phyloP scores from a whole-genome alignment of 2,329 filamentous ascomycete genomes.

The Zymoseptoria ardabiliae region DNA sequence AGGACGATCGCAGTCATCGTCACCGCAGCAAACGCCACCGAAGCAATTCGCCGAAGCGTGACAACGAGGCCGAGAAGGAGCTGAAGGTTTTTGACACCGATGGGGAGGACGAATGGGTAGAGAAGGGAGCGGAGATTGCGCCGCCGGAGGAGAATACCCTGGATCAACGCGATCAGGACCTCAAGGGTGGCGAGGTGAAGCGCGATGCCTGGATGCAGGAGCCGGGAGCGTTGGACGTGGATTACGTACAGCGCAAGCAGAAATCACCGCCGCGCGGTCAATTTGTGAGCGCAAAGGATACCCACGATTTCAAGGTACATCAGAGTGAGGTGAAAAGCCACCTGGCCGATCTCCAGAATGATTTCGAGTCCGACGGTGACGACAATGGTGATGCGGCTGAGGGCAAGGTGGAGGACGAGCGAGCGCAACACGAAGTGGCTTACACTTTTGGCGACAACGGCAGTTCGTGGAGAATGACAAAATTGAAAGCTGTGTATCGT shows the following conservation, averaged over 20 bases:
- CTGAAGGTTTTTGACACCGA: slow-evolving; percentile 30
- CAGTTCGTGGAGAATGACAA: slow-evolving; percentile 94
- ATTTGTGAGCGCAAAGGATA: slow-evolving; percentile 44
- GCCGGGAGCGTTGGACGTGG: slow-evolving; percentile 71
- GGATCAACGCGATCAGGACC: slow-evolving; percentile 36
- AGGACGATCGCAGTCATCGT: slow-evolving; percentile 33
- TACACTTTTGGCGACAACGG: slow-evolving; percentile 88
- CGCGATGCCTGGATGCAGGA: slow-evolving; percentile 95
- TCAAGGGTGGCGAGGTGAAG: slow-evolving; percentile 40
- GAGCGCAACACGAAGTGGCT: slow-evolving; percentile 55
- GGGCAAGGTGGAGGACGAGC: slow-evolving; percentile 40
- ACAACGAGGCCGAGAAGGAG: slow-evolving; percentile 21
- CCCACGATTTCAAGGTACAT: slow-evolving; percentile 66
- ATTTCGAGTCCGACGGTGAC: slow-evolving; percentile 43
- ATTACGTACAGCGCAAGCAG: slow-evolving; percentile 64
- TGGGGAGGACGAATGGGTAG: slow-evolving; percentile 40
- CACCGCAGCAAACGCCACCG: slow-evolving; percentile 24
- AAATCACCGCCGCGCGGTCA: slow-evolving; percentile 38
- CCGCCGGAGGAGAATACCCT: slow-evolving; percentile 37
- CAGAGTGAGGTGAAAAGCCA: slow-evolving; percentile 73
- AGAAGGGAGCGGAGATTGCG: slow-evolving; percentile 38
- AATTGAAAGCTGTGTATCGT: slow-evolving; percentile 76
- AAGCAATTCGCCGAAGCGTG: slow-evolving; percentile 27
- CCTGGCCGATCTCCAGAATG: slow-evolving; percentile 50
- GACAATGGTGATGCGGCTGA: slow-evolving; percentile 38